Evolutionary conservation across 768 basidiomycete genomes (phyloP), one percentile per base, ranked within the genome.

Genomic region (Pleurotus tuoliensis): DNA sequence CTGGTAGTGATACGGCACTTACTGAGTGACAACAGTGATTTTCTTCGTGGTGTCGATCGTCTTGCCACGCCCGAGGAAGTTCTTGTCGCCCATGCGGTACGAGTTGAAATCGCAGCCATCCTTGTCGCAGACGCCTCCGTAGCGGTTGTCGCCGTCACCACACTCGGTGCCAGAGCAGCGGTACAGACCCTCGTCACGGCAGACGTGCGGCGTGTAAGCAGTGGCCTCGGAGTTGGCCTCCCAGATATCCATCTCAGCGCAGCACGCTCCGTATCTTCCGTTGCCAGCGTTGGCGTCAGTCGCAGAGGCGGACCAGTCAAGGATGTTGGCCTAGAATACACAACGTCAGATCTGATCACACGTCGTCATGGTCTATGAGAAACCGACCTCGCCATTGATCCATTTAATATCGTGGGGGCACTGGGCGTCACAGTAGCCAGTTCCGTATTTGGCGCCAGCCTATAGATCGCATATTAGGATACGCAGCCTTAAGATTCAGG

Each of bases 71-170:
- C 46, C 72, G 66, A 70, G 70, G 72, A 76, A 78, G 52, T 61
- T 57, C 56, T 62, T 48, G 61, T 62, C 70, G 4, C 46, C 46
- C 46, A 47, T 47, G 22, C 46, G 46, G 46, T 6, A 47, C 30
- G 30, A 34, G 72, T 77, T 78, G 74, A 76, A 78, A 59, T 77
- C 77, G 65, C 77, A 78, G 46, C 76, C 77, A 59, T 73, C 73
- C 56, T 66, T 64, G 65, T 77, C 76, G 64, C 77, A 78, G 43
- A 73, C 64, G 43, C 73, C 70, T n/a, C 46, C 46, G 59, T 58
- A 64, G 41, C 64, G 76, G 67, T 59, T 68, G 60, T 56, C 63
- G 16, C 30, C 27, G 3, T 51, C 49, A 45, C 64, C 63, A 49
- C 73, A 75, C 18, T 67, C 60, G 40, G 61, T 63, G 24, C 73